Percentiles rank a stretch among this genome's conserved stretches.
These are phyloP conservation scores for Rhypophila decipiens DNA, from an alignment of 495 filamentous ascomycete species.

Conservation along the genomic window DNA sequence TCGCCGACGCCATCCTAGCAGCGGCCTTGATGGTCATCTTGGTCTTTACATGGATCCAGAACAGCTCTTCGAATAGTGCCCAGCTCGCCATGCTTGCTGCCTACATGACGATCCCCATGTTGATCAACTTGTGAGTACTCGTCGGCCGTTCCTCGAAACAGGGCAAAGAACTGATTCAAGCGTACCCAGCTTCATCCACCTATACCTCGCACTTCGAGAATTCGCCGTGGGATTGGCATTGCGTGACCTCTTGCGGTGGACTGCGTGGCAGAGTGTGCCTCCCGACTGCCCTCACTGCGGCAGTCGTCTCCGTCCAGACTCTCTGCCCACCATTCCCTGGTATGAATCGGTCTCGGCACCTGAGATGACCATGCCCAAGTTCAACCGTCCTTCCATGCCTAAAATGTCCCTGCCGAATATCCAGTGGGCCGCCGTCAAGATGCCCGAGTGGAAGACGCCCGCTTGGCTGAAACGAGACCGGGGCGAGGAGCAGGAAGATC, in stretches of 20 bases:
- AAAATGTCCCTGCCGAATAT: constrained; percentile 5
- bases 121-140: constrained; percentile 33
- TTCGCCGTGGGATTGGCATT: constrained; percentile 33
- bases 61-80: constrained; percentile 8
- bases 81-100: constrained; percentile 34
- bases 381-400: constrained; percentile 4
- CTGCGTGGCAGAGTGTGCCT: constrained; percentile 30
- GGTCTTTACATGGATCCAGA: constrained; percentile 33
- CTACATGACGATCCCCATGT: constrained; percentile 33
- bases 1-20: constrained; percentile 29
- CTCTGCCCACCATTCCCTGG: constrained; percentile 30
- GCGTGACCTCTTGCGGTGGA: constrained; percentile 25
- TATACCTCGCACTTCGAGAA: constrained; percentile 31
- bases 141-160: background rate
- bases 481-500: constrained; percentile 1
- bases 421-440: constrained; percentile 13
- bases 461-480: constrained; percentile 19
- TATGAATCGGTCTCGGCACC: constrained; percentile 24
- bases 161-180: background rate
- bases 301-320: constrained; percentile 25
- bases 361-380: constrained; percentile 6
- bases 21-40: constrained; percentile 30
- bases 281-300: constrained; percentile 37
- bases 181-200: constrained; percentile 26
- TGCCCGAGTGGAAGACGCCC: constrained; percentile 23